Conservation (phyloP, 2,329 filamentous ascomycete genomes). For the Sporothrix euskadiensis region DNA sequence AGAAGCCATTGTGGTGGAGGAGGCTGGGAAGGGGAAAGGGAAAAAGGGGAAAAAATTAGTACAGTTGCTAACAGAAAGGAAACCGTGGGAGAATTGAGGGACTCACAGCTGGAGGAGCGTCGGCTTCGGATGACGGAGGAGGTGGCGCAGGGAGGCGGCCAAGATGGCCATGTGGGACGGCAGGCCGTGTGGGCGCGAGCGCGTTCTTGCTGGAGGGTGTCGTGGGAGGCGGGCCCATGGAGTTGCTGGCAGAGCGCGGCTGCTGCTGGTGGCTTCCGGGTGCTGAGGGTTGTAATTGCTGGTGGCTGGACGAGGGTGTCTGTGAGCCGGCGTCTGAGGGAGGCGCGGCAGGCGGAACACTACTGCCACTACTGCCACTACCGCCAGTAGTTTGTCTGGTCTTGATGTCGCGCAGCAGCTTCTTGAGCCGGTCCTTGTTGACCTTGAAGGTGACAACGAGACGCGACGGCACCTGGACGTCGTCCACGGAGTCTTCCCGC, state of each 20-base stretch:
- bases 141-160: conserved; percentile 69
- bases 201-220: conserved; percentile 43
- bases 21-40: conserved; percentile 56
- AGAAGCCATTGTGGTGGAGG: conserved; percentile 84
- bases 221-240: conserved; percentile 58
- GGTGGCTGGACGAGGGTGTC: conserved; percentile 41
- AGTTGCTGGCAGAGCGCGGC: conserved; percentile 49
- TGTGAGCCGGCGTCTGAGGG: conserved; percentile 42
- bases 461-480: conserved; percentile 67
- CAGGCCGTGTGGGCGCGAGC: conserved; percentile 26
- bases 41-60: not conserved
- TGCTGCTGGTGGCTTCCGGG: conserved; percentile 38
- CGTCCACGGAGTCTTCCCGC: conserved; percentile 55
- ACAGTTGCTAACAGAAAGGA: too few species aligned
- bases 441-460: conserved; percentile 76
- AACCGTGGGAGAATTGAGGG: not conserved
- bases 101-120: conserved; percentile 63
- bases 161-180: conserved; percentile 52
- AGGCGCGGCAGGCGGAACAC: not conserved
- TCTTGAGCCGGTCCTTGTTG: conserved; percentile 67
- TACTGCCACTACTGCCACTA: not conserved
- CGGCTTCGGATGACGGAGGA: conserved; percentile 59
- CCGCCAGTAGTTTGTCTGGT: conserved; percentile 8
- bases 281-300: conserved; percentile 5
- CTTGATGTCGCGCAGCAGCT: conserved; percentile 54